phyloP scores from a whole-genome alignment of 2,329 filamentous ascomycete species.

The Colletotrichum sansevieriae region DNA sequence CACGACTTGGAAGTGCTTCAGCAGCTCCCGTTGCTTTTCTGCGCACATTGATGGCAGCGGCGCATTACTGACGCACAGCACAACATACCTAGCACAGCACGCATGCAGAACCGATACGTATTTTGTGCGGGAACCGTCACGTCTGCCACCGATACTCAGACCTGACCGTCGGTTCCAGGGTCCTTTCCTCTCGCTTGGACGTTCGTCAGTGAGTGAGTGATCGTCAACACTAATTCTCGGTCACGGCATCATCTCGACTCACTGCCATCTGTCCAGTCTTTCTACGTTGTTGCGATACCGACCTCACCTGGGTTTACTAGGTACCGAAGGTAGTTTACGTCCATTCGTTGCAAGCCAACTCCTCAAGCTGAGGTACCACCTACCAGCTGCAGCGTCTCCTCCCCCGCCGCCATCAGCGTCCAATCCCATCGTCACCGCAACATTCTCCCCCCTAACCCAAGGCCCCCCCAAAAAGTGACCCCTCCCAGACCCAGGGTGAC shows the following conservation, averaged over 20 bases:
- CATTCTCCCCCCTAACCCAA: background rate
- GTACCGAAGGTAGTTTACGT: too few species aligned
- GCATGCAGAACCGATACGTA: slow-evolving; percentile 1
- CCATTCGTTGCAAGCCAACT: too few species aligned
- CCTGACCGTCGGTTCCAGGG: slow-evolving; percentile 19
- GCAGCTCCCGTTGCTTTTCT: slow-evolving; percentile 30
- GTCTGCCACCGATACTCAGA: background rate
- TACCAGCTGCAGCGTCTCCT: background rate
- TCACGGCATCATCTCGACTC: background rate
- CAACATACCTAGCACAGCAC: background rate
- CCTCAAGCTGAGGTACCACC: background rate
- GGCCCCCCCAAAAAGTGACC: too few species aligned
- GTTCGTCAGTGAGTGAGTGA: slow-evolving; percentile 28
- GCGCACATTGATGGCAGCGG: slow-evolving; percentile 23
- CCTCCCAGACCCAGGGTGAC: too few species aligned
- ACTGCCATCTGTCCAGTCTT: background rate
- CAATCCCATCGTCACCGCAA: slow-evolving; percentile 13
- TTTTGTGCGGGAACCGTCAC: slow-evolving; percentile 1
- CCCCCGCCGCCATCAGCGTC: slow-evolving; percentile 3
- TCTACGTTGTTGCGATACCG: too few species aligned
- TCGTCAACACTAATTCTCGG: slow-evolving; percentile 21
- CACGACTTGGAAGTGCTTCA: background rate
- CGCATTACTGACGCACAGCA: slow-evolving; percentile 6
- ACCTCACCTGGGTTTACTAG: too few species aligned
- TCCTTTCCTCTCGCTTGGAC: background rate